Evolutionary conservation across 176 grass and related monocot genomes (phyloP).

Genomic region (Eragrostis curvula): DNA sequence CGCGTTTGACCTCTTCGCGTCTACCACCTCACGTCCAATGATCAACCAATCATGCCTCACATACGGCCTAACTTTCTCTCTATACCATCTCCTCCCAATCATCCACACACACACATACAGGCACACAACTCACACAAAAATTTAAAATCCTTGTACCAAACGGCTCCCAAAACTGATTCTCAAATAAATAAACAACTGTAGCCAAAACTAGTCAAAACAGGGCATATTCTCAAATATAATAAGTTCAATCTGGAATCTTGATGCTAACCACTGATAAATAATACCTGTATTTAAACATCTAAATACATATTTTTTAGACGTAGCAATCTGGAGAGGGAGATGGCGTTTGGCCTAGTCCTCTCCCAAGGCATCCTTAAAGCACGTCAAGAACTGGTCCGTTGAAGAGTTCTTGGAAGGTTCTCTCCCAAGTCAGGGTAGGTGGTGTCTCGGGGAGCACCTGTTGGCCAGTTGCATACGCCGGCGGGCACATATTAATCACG

Average conservation of each 20-base stretch:
- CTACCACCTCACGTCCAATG: constrained; percentile 30
- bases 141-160: constrained; percentile 8
- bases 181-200: not conserved
- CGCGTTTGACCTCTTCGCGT: constrained; percentile 41
- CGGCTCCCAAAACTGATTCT: not conserved
- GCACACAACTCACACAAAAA: not conserved
- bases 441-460: constrained; percentile 30
- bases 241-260: not conserved
- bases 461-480: constrained; percentile 10
- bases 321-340: constrained; percentile 35
- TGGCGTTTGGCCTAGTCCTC: constrained; percentile 37
- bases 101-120: too few relatives aligned
- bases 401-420: constrained; percentile 56
- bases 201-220: not conserved
- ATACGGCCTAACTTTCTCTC: not conserved
- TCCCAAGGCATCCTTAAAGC: constrained; percentile 30
- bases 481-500: constrained; percentile 20
- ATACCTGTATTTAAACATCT: not conserved
- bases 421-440: constrained; percentile 52
- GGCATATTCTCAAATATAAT: not conserved
- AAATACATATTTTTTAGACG: not conserved
- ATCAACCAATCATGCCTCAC: constrained; percentile 18
- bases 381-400: constrained; percentile 44
- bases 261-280: not conserved
- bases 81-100: constrained; percentile 9